Percentiles rank a stretch among this genome's conserved stretches.
Evolutionary conservation across 2,329 filamentous ascomycete species (phyloP).

Genomic region (Beauveria bassiana): DNA sequence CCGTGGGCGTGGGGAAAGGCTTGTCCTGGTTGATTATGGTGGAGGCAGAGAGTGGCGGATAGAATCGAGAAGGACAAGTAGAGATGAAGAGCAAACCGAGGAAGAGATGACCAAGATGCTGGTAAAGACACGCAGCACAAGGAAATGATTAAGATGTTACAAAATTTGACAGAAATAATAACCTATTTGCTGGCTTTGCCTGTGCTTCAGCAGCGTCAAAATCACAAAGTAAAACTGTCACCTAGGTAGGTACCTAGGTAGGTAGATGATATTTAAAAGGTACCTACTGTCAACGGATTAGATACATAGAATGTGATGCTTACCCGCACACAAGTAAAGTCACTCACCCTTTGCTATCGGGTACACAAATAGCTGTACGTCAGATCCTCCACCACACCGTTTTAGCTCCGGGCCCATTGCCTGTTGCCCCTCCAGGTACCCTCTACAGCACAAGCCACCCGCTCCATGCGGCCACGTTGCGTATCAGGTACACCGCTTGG

Average conservation of each 20-base stretch:
- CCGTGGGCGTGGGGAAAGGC: constrained; percentile 9
- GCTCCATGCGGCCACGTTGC: background rate
- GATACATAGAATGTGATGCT: background rate
- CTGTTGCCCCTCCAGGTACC: background rate
- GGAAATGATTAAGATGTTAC: no score
- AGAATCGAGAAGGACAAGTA: background rate
- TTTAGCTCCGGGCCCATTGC: background rate
- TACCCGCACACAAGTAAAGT: no score
- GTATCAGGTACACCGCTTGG: constrained; percentile 4
- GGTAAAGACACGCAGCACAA: no score
- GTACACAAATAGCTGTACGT: background rate
- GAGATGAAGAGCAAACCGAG: background rate
- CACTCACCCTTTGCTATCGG: no score
- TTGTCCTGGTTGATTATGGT: background rate
- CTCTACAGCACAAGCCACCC: background rate
- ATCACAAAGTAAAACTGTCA: background rate
- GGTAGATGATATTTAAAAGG: background rate
- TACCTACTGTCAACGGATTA: background rate
- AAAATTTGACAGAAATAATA: no score
- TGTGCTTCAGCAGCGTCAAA: background rate
- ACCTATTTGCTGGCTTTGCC: background rate
- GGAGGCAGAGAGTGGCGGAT: background rate
- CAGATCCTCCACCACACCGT: background rate
- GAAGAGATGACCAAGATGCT: background rate
- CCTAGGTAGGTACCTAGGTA: no score